Base-by-base conservation (phyloP, 371 early-diverging fungal genomes). In the Nematocida sp. region DNA sequence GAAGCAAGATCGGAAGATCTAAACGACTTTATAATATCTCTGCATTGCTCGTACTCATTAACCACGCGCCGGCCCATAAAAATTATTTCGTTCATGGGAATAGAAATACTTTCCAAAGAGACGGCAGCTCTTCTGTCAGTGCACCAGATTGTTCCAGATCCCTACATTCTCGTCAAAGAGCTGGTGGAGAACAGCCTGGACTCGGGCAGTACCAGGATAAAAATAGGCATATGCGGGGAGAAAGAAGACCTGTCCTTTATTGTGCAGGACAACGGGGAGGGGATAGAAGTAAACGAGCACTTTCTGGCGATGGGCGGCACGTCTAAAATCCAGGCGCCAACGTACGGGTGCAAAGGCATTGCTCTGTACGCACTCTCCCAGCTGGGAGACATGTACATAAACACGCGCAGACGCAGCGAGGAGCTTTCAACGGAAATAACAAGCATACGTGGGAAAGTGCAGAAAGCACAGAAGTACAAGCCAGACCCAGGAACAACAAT, bases 181-280 rank as follows among this genome's bases (percentile, higher is more conserved):
- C 84, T 96, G 31, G 82, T 98, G 15, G 96, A 97, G 76, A 98
- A 98, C 81, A 87, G 90, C 1, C 84, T 98, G 17, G 99, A 98
- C 81, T 94, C 96, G 21, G 89, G 88, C 1, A 84, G 93, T 0
- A 91, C 91, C 0, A 82, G 82, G 48, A 92, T 98, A 32, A 84
- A 86, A n/a, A 85, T 98, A 32, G 4, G 29, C n/a, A 77, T 85
- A 1, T 83, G 89, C 53, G 89, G 88, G 75, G 91, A 90, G 19
- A 91, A 93, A 13, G 92, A 92, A 0, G 21, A 8, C 37, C 31
- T 70, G n/a, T n/a, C 27, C n/a, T 70, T 50, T 41, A 76, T 92
- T 13, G 90, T 97, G 49, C 88, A 88, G 78, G 99, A 98, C 83
- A 91, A 95, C 85, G 99, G 99, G 1, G 86, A 87, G 78, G 99